These are phyloP conservation scores for Eucalyptus decipiens DNA, from an alignment of 345 rosid genomes.

Conservation along the genomic window DNA sequence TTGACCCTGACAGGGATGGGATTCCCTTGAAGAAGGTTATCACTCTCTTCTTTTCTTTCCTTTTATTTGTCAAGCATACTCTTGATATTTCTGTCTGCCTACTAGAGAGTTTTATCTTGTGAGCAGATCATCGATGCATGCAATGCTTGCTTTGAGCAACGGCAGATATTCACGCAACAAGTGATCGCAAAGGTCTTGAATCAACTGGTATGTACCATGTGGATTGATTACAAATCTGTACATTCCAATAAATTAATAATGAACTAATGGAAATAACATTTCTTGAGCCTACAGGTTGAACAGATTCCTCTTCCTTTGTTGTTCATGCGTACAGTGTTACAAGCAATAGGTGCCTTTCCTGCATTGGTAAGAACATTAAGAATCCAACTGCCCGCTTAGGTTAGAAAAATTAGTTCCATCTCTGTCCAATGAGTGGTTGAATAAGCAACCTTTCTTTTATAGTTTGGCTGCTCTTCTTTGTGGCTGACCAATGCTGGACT, in stretches of 20 bases:
- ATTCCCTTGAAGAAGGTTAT: conserved; percentile 87
- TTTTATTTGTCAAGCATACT: background rate
- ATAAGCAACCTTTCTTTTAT: background rate
- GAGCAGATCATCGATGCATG: conserved; percentile 92
- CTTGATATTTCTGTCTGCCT: background rate
- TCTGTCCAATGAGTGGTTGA: background rate
- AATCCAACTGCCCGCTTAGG: background rate
- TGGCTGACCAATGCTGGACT: background rate
- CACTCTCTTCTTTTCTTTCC: background rate
- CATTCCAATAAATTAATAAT: background rate
- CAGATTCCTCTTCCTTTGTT: conserved; percentile 95
- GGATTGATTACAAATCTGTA: background rate
- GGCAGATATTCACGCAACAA: conserved; percentile 82
- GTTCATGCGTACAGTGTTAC: conserved; percentile 98
- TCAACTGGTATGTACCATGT: conserved; percentile 64
- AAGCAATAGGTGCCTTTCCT: conserved; percentile 95
- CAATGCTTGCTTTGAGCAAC: conserved; percentile 86
- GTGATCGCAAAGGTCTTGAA: conserved; percentile 92
- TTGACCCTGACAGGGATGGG: conserved; percentile 83
- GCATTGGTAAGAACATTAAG: background rate
- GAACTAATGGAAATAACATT: background rate
- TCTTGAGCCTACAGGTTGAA: conserved; percentile 63
- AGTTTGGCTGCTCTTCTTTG: background rate
- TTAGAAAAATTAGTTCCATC: background rate
- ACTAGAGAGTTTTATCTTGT: background rate